Base-by-base conservation (phyloP, 139 green algal species). In the Medakamo hakoo region DNA sequence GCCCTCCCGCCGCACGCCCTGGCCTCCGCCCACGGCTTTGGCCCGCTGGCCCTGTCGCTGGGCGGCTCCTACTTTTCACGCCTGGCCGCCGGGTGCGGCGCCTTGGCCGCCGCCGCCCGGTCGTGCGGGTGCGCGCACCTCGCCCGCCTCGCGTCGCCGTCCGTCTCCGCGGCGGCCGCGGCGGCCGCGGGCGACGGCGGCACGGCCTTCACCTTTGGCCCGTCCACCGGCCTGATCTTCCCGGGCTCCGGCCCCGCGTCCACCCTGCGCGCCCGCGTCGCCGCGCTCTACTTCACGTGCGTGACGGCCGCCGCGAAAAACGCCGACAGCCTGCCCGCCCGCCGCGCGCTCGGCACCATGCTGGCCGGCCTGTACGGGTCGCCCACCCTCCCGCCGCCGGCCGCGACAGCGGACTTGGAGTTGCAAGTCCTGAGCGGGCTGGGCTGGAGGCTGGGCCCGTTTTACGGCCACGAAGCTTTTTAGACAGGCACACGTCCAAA, bases 371-470 rank as follows among this genome's bases (percentile, higher is more conserved):
- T 16, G 40, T 9, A 9, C 9, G 40, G 40, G 40, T 9, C 9
- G 40, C 9, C 40, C 9, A 52, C 40, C 40, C 29, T 58, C 4
- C 57, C 22, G 14, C 59, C 20, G 27, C 4, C 5, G 69, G 74
- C 77, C 89, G 86, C 92, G 32, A 98, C 93, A n/a, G 97, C 98
- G 63, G 93, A 91, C 52, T 93, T 99, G 68, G 93, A 98, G 80
- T 91, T 99, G 58, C 90, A 94, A 61, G 93, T 93, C 1, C 79
- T 99, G 59, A 9, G 16, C 9, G 40, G 9, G 40, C 40, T 52
- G 40, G 40, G 16, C 9, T 52, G 40, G 40, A 52, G 40, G 40
- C 40, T 52, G 40, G 40, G 40, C 9, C 40, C 40, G 40, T 52
- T 52, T 52, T 52, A 21, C 40, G 40, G 9, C 9, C n/a, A n/a